Percentiles rank a stretch among this genome's conserved stretches.
phyloP scores from a whole-genome alignment of 805 yeast species.

The Cyberlindnera maritima region DNA sequence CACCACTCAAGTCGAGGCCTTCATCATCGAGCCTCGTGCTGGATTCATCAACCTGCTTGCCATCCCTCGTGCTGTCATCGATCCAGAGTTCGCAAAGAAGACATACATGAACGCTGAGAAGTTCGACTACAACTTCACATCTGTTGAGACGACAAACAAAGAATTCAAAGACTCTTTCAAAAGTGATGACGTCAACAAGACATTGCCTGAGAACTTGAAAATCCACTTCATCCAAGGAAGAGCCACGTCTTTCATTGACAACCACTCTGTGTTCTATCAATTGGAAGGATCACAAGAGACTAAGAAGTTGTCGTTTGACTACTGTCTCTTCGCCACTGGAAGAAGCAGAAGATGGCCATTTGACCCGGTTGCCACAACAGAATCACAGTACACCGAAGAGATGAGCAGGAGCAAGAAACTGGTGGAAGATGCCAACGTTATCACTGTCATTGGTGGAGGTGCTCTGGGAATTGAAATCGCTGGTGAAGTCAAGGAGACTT shows the following conservation, averaged over 20 bases:
- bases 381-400: constrained; percentile 37
- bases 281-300: constrained; percentile 23
- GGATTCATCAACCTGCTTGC: constrained; percentile 42
- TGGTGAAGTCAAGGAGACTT: constrained; percentile 41
- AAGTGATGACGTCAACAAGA: constrained; percentile 6
- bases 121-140: constrained; percentile 27
- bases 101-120: constrained; percentile 31
- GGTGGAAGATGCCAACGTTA: constrained; percentile 34
- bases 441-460: constrained; percentile 52
- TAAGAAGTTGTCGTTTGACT: constrained; percentile 39
- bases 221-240: constrained; percentile 25
- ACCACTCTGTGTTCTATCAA: constrained; percentile 17
- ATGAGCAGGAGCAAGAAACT: constrained; percentile 35
- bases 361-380: constrained; percentile 44
- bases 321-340: constrained; percentile 46
- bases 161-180: constrained; percentile 21
- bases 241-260: constrained; percentile 23
- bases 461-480: constrained; percentile 51
- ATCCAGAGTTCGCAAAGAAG: constrained; percentile 34
- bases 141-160: constrained; percentile 35
- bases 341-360: constrained; percentile 53
- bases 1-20: constrained; percentile 24
- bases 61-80: constrained; percentile 37
- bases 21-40: constrained; percentile 38
- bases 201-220: constrained; percentile 16